These are phyloP conservation scores for Tritrichomonas musculus DNA, from an alignment of 208 protist genomes.

Conservation along the genomic window DNA sequence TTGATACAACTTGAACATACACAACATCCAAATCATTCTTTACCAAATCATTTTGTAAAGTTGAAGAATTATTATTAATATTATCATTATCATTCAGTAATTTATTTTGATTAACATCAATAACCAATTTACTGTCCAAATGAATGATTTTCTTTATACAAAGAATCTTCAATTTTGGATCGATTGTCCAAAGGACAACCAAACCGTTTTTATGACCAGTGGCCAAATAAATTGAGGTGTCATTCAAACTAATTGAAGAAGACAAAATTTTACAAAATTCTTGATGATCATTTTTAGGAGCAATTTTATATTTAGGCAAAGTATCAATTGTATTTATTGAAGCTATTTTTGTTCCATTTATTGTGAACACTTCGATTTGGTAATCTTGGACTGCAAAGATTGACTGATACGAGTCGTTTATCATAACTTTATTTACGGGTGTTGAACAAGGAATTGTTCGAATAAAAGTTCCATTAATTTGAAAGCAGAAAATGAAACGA, in stretches of 20 bases:
- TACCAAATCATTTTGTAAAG: neutral
- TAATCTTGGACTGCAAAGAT: neutral
- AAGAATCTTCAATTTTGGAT: neutral
- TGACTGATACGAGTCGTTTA: neutral
- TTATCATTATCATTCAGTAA: too few relatives aligned
- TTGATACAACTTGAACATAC: neutral
- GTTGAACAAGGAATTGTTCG: neutral
- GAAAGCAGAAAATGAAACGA: neutral
- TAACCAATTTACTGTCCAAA: too few relatives aligned
- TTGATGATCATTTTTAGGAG: neutral
- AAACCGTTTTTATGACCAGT: neutral
- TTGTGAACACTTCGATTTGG: neutral
- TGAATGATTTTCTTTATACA: neutral
- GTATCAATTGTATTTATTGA: neutral
- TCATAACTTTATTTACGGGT: neutral
- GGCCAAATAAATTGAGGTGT: neutral
- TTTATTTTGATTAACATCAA: too few relatives aligned
- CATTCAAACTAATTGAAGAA: neutral
- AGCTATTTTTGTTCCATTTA: neutral
- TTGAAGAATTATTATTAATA: too few relatives aligned
- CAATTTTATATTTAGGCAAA: too few relatives aligned
- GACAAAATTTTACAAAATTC: neutral
- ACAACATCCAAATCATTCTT: neutral
- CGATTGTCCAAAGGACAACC: neutral
- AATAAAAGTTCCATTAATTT: neutral